Evolutionary conservation across 2,329 filamentous ascomycete species (phyloP).

Genomic region (Colletotrichum salicis): DNA sequence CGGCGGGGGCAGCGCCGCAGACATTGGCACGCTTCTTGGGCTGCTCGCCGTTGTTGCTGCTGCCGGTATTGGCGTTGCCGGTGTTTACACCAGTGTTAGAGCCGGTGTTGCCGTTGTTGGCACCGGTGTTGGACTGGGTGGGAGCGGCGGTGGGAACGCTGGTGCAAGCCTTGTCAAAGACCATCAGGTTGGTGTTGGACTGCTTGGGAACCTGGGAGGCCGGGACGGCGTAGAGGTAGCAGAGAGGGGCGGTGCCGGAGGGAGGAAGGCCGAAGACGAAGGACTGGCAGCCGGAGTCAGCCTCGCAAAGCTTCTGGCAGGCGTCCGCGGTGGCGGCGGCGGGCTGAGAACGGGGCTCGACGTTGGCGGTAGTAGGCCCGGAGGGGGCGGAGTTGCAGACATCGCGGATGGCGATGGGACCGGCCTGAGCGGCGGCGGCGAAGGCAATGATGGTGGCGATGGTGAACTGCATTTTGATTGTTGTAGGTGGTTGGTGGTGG

Average conservation of each 20-base stretch:
- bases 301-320: constrained; percentile 27
- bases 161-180: constrained; percentile 27
- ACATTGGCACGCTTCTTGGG: constrained; percentile 26
- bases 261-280: constrained; percentile 19
- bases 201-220: constrained; percentile 20
- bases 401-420: constrained; percentile 18
- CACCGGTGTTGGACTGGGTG: neutral
- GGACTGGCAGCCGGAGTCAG: constrained; percentile 13
- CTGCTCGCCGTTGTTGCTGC: neutral
- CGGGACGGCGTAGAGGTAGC: constrained; percentile 25
- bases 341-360: constrained; percentile 21
- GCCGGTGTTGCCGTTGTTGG: constrained; percentile 2
- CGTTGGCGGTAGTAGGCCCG: constrained; percentile 5
- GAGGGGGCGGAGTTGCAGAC: constrained; percentile 19
- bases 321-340: constrained; percentile 18
- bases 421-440: constrained; percentile 16
- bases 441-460: constrained; percentile 11
- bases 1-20: constrained; percentile 29
- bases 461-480: constrained; percentile 25
- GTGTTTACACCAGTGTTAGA: neutral
- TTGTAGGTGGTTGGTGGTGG: neutral
- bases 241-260: constrained; percentile 10
- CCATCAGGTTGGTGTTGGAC: constrained; percentile 20
- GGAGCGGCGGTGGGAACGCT: constrained; percentile 13
- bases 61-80: constrained; percentile 6